Percentiles rank a stretch among this genome's conserved stretches.
These are phyloP conservation scores for Phytophthora pinifolia DNA, from an alignment of 352 stramenopile species.

Conservation along the genomic window DNA sequence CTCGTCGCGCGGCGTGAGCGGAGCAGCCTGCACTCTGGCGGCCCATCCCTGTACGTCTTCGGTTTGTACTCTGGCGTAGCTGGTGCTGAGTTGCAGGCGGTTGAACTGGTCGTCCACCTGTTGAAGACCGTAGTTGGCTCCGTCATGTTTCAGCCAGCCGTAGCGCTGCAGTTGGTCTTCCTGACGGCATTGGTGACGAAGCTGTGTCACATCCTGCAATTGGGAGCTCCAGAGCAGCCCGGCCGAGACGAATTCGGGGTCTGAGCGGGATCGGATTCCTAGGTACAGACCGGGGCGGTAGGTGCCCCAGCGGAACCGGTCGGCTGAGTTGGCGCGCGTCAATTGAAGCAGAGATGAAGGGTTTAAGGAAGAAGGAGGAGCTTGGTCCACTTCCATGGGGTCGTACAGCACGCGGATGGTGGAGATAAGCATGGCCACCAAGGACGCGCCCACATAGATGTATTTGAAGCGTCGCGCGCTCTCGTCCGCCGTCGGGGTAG, in stretches of 20 bases:
- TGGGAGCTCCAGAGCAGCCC: conserved; percentile 76
- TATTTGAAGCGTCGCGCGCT: conserved; percentile 25
- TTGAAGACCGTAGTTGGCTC: conserved; percentile 56
- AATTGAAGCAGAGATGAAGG: conserved; percentile 35
- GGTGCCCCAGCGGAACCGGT: conserved; percentile 65
- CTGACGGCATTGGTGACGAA: conserved; percentile 74
- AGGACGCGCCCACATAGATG: conserved; percentile 27
- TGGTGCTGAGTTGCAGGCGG: conserved; percentile 56
- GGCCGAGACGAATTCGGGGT: conserved; percentile 59
- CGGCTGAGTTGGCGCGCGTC: conserved; percentile 32
- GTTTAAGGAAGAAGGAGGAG: conserved; percentile 25
- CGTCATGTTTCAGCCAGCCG: conserved; percentile 81
- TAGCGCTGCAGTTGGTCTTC: conserved; percentile 80
- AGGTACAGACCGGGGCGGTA: conserved; percentile 82
- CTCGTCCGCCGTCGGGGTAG: conserved; percentile 20
- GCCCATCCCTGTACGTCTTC: conserved; percentile 47
- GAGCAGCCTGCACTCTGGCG: conserved; percentile 38
- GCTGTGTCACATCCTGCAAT: conserved; percentile 68
- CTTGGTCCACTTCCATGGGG: conserved; percentile 14
- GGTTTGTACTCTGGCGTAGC: conserved; percentile 47
- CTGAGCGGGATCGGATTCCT: conserved; percentile 69
- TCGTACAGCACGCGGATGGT: conserved; percentile 26
- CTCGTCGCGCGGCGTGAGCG: conserved; percentile 49
- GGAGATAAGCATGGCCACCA: conserved; percentile 33
- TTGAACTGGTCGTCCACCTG: conserved; percentile 79